Percentiles rank a stretch among this genome's conserved stretches.
Conservation (phyloP, 371 early-diverging fungal species). For the Batkoa obscura region DNA sequence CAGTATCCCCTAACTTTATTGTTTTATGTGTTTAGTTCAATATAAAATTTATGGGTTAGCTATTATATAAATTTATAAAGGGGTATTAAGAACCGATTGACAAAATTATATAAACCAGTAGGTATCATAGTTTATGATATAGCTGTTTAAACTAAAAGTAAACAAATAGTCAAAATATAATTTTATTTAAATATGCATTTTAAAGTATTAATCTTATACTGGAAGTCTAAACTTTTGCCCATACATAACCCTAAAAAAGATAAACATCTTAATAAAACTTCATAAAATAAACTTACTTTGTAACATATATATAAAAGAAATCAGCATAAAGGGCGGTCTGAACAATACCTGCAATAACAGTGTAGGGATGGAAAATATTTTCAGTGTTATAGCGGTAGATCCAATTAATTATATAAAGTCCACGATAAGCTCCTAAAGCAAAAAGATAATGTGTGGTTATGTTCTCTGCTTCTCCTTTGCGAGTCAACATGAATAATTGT, state of each 20-base stretch:
- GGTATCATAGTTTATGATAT: too few relatives aligned
- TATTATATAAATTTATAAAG: too few relatives aligned
- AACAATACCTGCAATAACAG: slow-evolving; percentile 71
- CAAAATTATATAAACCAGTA: too few relatives aligned
- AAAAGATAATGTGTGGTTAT: slow-evolving; percentile 97
- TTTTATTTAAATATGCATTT: too few relatives aligned
- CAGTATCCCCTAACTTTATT: too few relatives aligned
- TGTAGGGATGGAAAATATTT: slow-evolving; percentile 38
- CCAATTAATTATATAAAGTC: slow-evolving; percentile 92
- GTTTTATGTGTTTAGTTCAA: too few relatives aligned
- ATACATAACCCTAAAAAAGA: slow-evolving; percentile 45
- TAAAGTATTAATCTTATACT: too few relatives aligned
- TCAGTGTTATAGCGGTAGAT: slow-evolving; percentile 71
- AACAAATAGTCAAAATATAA: too few relatives aligned
- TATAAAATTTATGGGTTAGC: too few relatives aligned
- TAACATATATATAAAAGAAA: slow-evolving; percentile 95
- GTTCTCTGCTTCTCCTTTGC: slow-evolving; percentile 96
- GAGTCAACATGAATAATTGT: slow-evolving; percentile 89
- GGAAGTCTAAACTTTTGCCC: slow-evolving; percentile 70
- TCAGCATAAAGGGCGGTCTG: slow-evolving; percentile 95
- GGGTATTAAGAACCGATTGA: too few relatives aligned
- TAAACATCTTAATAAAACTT: not conserved
- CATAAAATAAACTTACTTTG: slow-evolving; percentile 31
- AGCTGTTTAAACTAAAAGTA: too few relatives aligned
- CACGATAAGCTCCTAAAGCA: slow-evolving; percentile 94